Evolutionary conservation across 495 filamentous ascomycete genomes (phyloP), one percentile per base, ranked within the genome.

Genomic region (Collariella sp.): DNA sequence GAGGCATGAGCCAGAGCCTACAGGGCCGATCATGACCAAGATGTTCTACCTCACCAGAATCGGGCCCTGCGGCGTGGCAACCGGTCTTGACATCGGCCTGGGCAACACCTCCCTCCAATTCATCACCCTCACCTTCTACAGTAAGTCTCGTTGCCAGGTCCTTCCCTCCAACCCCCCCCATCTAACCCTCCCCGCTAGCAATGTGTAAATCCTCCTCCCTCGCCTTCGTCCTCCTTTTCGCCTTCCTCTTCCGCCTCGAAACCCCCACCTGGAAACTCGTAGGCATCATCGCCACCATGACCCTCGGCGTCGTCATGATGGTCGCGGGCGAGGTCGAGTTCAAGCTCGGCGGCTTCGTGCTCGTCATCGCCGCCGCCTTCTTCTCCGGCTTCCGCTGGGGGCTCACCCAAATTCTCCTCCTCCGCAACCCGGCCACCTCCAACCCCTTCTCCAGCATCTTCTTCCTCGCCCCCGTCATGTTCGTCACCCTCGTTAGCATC

Each of bases 161-260:
- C 10, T 1, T 13, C 5, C 7, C 6, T 1, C 15, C 16, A 24
- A 38, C 11, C 43, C 13, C 29, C 15, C 20, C 12, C 22, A n/a
- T 39, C 40, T 46, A 42, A 47, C 58, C 58, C 50, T 1, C 40
- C 38, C 45, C n/a, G 5, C 5, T 57, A 89, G 86, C 91, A 52
- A 99, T 99, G 94, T 97, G 93, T 71, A 99, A 99, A 82, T 97
- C 93, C 4, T 96, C 90, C 19, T 86, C 89, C 33, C 80, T 97
- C 16, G 90, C 86, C 35, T 97, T 99, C 63, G 93, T 99, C 43
- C 84, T 99, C 7, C 61, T 95, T 51, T 99, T 99, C 70, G 94
- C 94, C 54, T 95, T 99, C 67, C 62, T 94, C 46, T 97, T 99
- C 76, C 84, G 85, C 34, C 83, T 99, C 26, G 94, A 99, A 70